Evolutionary conservation across 805 yeast species (phyloP).

Genomic region (Yarrowia yakushimensis): DNA sequence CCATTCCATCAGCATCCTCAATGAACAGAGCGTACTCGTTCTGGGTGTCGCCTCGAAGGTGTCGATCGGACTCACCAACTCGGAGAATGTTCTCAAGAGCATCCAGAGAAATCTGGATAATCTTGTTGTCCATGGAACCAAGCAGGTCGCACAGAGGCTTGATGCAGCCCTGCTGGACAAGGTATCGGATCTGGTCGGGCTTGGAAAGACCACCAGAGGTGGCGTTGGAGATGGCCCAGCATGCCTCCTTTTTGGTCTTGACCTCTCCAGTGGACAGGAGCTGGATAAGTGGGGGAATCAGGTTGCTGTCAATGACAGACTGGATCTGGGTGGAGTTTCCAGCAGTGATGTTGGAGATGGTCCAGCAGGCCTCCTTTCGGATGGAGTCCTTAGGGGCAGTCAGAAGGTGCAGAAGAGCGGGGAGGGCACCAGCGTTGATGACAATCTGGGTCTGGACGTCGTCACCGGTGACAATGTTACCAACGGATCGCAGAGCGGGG

Average conservation of each 20-base stretch:
- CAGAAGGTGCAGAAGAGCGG: constrained; percentile 76
- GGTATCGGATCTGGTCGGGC: constrained; percentile 90
- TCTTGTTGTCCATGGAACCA: constrained; percentile 81
- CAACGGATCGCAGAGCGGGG: constrained; percentile 95
- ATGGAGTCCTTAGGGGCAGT: constrained; percentile 85
- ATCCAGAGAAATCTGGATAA: constrained; percentile 91
- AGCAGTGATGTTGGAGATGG: constrained; percentile 95
- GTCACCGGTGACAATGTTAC: constrained; percentile 96
- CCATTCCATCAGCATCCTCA: constrained; percentile 98
- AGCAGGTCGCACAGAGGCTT: constrained; percentile 94
- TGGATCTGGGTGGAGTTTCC: constrained; percentile 95
- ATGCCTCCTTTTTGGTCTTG: constrained; percentile 96
- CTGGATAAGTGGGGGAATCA: constrained; percentile 86
- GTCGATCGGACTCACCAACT: constrained; percentile 92
- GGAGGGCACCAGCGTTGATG: constrained; percentile 86
- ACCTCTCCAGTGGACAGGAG: constrained; percentile 78
- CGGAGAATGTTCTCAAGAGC: constrained; percentile 90
- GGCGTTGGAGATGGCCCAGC: constrained; percentile 99
- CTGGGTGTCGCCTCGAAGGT: constrained; percentile 59
- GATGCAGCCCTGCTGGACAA: constrained; percentile 93
- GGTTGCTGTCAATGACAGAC: constrained; percentile 91
- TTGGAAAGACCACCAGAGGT: constrained; percentile 89
- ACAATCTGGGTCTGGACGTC: constrained; percentile 94
- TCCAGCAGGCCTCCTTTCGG: constrained; percentile 98
- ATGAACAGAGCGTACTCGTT: constrained; percentile 88